phyloP scores from a whole-genome alignment of 2,329 filamentous ascomycete genomes.

The Alternaria atra region DNA sequence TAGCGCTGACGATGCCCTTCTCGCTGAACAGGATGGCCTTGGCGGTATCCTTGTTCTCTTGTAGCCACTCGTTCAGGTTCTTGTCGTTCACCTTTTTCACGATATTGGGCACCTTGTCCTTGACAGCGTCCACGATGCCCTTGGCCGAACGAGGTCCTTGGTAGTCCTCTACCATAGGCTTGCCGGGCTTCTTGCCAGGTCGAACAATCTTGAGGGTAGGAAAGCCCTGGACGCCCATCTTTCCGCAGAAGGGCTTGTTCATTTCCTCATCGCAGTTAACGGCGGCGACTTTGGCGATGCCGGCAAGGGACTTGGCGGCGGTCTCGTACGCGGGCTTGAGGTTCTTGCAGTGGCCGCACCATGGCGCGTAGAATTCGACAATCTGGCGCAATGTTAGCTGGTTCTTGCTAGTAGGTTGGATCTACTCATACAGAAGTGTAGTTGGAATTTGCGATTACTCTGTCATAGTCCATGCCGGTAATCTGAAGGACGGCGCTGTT shows the following conservation, averaged over 20 bases:
- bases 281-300: conserved; percentile 91
- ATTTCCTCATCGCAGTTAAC: conserved; percentile 92
- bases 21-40: conserved; percentile 94
- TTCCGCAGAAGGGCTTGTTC: conserved; percentile 87
- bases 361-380: conserved; percentile 79
- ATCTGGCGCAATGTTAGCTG: conserved; percentile 64
- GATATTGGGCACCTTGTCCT: conserved; percentile 89
- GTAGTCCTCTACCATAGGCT: conserved; percentile 89
- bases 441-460: conserved; percentile 86
- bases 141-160: conserved; percentile 84
- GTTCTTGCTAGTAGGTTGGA: too few relatives aligned
- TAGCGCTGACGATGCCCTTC: conserved; percentile 85
- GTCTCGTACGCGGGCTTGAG: conserved; percentile 97
- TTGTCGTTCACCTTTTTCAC: conserved; percentile 84
- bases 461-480: conserved; percentile 79
- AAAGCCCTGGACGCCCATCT: conserved; percentile 91
- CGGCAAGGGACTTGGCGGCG: conserved; percentile 86
- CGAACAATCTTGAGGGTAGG: conserved; percentile 94
- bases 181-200: conserved; percentile 81
- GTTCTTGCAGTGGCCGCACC: conserved; percentile 97
- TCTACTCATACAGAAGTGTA: conserved; percentile 75
- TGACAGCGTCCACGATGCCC: conserved; percentile 84
- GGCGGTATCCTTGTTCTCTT: conserved; percentile 70
- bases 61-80: conserved; percentile 78
- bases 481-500: conserved; percentile 87